Percentiles rank a stretch among this genome's conserved stretches.
Conservation (phyloP, 1,139 yeast species). For the Entelexis paramagnoliae region DNA sequence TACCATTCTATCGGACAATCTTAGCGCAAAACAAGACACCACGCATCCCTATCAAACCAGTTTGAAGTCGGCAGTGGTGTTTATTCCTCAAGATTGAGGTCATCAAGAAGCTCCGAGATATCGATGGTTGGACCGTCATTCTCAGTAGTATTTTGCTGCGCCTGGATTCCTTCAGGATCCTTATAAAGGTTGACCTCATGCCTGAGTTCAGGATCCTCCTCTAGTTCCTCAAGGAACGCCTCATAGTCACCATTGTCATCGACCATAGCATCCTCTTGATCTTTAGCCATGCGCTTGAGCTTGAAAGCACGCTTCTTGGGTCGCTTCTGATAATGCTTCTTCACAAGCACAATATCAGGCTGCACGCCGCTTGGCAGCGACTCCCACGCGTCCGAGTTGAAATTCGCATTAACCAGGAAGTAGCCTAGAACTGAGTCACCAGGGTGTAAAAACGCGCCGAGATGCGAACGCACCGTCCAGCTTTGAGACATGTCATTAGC, state of each 20-base stretch:
- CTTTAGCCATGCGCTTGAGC: constrained; percentile 95
- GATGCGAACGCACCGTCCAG: constrained; percentile 73
- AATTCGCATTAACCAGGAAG: constrained; percentile 69
- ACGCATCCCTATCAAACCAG: too few relatives aligned
- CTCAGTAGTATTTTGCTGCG: constrained; percentile 28
- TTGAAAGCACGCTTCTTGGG: constrained; percentile 82
- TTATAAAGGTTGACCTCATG: constrained; percentile 82
- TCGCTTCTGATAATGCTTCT: constrained; percentile 77
- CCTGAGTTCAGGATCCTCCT: constrained; percentile 92
- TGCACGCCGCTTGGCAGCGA: constrained; percentile 47
- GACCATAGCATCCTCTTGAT: constrained; percentile 76
- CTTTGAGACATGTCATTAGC: constrained; percentile 75
- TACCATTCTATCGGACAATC: not conserved
- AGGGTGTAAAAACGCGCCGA: constrained; percentile 89
- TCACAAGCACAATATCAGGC: constrained; percentile 88
- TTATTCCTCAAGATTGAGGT: constrained; percentile 43
- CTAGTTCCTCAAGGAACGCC: constrained; percentile 89
- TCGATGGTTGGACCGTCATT: constrained; percentile 38
- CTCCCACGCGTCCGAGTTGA: constrained; percentile 81
- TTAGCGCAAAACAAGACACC: too few relatives aligned
- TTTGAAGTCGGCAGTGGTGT: too few relatives aligned
- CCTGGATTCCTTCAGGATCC: constrained; percentile 51
- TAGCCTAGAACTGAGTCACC: constrained; percentile 95
- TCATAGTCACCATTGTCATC: constrained; percentile 87
- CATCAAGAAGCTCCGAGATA: constrained; percentile 42